These are phyloP conservation scores for Lenwebbia sp. DNA, from an alignment of 345 rosid genomes.

Conservation along the genomic window DNA sequence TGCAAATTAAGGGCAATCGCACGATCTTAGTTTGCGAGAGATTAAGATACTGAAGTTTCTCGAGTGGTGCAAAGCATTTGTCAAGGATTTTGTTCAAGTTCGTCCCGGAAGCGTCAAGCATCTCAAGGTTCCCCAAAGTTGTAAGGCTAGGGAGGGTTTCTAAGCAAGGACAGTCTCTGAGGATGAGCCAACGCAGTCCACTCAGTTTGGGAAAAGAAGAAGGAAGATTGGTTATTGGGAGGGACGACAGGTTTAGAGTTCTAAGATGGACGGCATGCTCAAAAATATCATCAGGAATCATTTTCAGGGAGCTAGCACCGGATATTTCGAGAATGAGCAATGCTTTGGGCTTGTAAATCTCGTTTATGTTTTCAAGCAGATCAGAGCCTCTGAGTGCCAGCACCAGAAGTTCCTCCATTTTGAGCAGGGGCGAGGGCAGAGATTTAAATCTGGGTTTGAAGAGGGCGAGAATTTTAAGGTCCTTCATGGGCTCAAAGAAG, in stretches of 20 bases:
- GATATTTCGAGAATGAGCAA: constrained; percentile 49
- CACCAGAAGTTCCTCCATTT: constrained; percentile 19
- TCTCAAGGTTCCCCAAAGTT: constrained; percentile 21
- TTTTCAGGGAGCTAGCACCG: constrained; percentile 23
- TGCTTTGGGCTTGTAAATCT: constrained; percentile 3
- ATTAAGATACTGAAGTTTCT: constrained; percentile 29
- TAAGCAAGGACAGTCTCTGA: constrained; percentile 23
- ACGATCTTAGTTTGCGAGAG: constrained; percentile 28
- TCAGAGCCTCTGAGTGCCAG: constrained; percentile 31
- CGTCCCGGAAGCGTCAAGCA: constrained; percentile 30
- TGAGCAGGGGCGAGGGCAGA: constrained; percentile 7
- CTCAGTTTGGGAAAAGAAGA: constrained; percentile 5
- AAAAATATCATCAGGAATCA: constrained; percentile 18
- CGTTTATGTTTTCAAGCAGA: constrained; percentile 5
- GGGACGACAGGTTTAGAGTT: constrained; percentile 42
- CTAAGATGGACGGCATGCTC: constrained; percentile 6
- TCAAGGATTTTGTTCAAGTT: constrained; percentile 7
- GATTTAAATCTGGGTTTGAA: constrained; percentile 18
- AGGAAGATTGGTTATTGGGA: constrained; percentile 21
- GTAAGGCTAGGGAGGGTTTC: constrained; percentile 22
- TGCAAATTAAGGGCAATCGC: constrained; percentile 25
- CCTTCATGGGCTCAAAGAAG: constrained; percentile 4
- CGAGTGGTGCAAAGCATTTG: constrained; percentile 2
- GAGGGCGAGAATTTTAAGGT: constrained; percentile 30
- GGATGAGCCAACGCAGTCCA: constrained; percentile 32